Evolutionary conservation across 192 early-diverging fungal species (phyloP), one percentile per base, ranked within the genome.

Genomic region (Entophlyctis luteolus): DNA sequence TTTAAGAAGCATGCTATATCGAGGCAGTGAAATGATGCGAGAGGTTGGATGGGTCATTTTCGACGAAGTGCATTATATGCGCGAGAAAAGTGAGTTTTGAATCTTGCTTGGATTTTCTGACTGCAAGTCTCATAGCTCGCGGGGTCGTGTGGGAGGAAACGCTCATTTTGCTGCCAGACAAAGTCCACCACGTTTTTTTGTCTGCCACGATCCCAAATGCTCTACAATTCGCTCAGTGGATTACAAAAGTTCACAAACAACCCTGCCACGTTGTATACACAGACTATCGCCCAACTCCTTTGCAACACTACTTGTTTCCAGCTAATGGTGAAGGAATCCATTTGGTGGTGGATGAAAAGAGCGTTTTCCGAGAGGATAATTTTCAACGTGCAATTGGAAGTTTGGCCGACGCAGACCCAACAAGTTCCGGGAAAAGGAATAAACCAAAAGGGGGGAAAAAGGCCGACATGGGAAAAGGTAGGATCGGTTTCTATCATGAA

Each of bases 81-180:
- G 93, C 53, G 94, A 97, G 76, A 88, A 88, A 70, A 80, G 86
- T 86, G 79, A n/a, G 55, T 25, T 59, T 53, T 49, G 14, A n/a
- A 4, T 3, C 27, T 18, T 27, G 35, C 1, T 18, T 62, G 23
- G 16, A 33, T 67, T 71, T 32, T 65, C 22, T 74, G 28, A 12
- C 68, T 32, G 16, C 12, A 55, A 8, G 28, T 77, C n/a, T n/a
- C n/a, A 14, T 78, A 89, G 93, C 89, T 46, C 91, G 96, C 66
- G 96, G 96, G 59, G 96, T 98, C 2, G 96, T 98, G 0, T 98
- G 96, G 96, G 96, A 98, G 74, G 96, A 98, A 80, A 95, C 95
- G 0, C 87, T 98, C 47, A 97, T 98, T 65, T 75, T 98, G 69
- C 69, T 98, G 49, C 96, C 96, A 35, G 89, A 92, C 70, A 89